These are phyloP conservation scores for Neurospora africana DNA, from an alignment of 495 filamentous ascomycete genomes.

Conservation along the genomic window DNA sequence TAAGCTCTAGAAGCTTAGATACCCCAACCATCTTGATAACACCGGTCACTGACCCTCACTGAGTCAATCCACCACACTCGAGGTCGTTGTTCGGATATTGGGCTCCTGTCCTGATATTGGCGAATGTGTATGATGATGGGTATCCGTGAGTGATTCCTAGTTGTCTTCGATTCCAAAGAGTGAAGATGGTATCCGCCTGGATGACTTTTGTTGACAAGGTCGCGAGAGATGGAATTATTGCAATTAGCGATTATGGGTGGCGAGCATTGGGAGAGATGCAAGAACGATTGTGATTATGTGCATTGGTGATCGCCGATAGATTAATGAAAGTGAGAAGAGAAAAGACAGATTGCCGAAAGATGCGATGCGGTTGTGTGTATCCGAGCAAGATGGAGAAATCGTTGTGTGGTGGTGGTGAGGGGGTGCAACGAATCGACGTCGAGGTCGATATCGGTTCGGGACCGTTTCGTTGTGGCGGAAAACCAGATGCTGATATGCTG, in stretches of 20 bases:
- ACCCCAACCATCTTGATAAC: slow-evolving; percentile 28
- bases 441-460: background rate
- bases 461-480: background rate
- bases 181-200: background rate
- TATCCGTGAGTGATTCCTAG: background rate
- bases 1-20: slow-evolving; percentile 27
- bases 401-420: background rate
- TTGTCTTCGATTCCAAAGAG: background rate
- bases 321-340: background rate
- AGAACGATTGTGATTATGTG: background rate
- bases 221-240: background rate
- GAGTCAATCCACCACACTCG: background rate
- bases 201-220: background rate
- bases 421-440: background rate
- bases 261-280: background rate
- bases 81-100: background rate
- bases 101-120: background rate
- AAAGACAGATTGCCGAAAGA: background rate
- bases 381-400: background rate
- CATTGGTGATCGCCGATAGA: background rate
- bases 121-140: background rate
- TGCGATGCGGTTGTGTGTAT: background rate
- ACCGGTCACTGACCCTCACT: background rate
- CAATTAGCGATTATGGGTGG: background rate
- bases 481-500: background rate